These are phyloP conservation scores for Chrysoporthe deuterocubensis DNA, from an alignment of 2,329 filamentous ascomycete genomes.

Conservation along the genomic window DNA sequence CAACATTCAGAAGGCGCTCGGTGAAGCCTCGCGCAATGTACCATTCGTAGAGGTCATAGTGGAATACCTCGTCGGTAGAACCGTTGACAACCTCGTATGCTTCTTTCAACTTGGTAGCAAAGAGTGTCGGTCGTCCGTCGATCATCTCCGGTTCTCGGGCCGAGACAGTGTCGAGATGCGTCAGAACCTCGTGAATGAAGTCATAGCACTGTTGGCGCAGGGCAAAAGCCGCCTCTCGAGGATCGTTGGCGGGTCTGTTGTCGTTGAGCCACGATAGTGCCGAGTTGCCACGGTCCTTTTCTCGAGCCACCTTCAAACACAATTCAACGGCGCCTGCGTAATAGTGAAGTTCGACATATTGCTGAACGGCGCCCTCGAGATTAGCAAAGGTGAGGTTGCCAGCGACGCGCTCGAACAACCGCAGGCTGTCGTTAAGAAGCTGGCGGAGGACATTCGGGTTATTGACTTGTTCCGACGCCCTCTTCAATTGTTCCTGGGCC, in stretches of 20 bases:
- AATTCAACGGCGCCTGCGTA: constrained; percentile 93
- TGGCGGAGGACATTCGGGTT: constrained; percentile 78
- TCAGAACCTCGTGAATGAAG: constrained; percentile 82
- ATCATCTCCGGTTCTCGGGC: constrained; percentile 71
- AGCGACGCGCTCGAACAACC: constrained; percentile 87
- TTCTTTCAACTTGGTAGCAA: constrained; percentile 80
- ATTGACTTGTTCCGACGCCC: constrained; percentile 76
- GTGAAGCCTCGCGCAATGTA: constrained; percentile 85
- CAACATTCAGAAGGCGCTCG: constrained; percentile 81
- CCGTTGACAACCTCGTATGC: constrained; percentile 89
- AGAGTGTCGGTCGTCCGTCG: constrained; percentile 77
- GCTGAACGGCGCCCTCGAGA: constrained; percentile 74
- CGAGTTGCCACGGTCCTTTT: constrained; percentile 84
- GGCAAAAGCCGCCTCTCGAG: constrained; percentile 68
- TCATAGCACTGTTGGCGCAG: constrained; percentile 81
- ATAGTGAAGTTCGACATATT: constrained; percentile 83
- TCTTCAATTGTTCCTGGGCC: constrained; percentile 91
- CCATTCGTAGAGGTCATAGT: constrained; percentile 97
- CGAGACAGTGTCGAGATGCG: constrained; percentile 74
- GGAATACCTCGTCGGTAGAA: constrained; percentile 90
- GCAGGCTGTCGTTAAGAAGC: constrained; percentile 85
- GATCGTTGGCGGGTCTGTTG: constrained; percentile 72
- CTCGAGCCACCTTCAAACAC: constrained; percentile 79
- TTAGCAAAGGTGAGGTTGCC: constrained; percentile 81
- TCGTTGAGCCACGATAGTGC: constrained; percentile 89